phyloP scores from a whole-genome alignment of 306 rosid genomes.

The Casuarina equisetifolia region DNA sequence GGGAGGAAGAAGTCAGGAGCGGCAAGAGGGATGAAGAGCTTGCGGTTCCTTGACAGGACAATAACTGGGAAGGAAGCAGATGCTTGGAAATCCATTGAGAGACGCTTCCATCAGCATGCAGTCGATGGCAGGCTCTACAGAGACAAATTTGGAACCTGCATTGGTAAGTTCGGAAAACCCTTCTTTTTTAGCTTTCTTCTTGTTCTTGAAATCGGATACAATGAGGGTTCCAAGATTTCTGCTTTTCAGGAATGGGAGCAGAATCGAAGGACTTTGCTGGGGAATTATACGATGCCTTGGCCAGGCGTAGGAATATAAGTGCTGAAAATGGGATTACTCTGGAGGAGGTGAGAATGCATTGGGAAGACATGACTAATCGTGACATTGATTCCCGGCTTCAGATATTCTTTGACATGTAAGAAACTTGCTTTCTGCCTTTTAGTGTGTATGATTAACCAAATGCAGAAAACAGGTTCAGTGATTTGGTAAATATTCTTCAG shows the following conservation, averaged over 20 bases:
- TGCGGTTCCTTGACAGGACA: constrained; percentile 72
- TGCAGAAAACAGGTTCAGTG: constrained; percentile 9
- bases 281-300: constrained; percentile 68
- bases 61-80: constrained; percentile 67
- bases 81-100: constrained; percentile 66
- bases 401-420: constrained; percentile 92
- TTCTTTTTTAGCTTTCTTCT: no score
- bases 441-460: background rate
- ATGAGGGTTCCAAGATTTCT: constrained; percentile 15
- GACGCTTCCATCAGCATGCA: constrained; percentile 50
- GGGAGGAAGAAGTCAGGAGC: constrained; percentile 50
- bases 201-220: constrained; percentile 6
- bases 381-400: constrained; percentile 79
- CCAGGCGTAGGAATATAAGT: constrained; percentile 52
- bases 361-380: constrained; percentile 83
- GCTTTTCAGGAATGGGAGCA: constrained; percentile 72
- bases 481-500: constrained; percentile 38
- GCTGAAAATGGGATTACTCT: constrained; percentile 44
- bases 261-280: constrained; percentile 89
- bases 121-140: constrained; percentile 48
- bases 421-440: background rate
- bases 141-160: constrained; percentile 78
- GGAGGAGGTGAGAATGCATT: constrained; percentile 54
- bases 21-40: constrained; percentile 60
- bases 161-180: constrained; percentile 44